Percentiles rank a stretch among this genome's conserved stretches.
These are phyloP conservation scores for Aegilops bicornis DNA, from an alignment of 176 grass and related monocot genomes.

Conservation along the genomic window DNA sequence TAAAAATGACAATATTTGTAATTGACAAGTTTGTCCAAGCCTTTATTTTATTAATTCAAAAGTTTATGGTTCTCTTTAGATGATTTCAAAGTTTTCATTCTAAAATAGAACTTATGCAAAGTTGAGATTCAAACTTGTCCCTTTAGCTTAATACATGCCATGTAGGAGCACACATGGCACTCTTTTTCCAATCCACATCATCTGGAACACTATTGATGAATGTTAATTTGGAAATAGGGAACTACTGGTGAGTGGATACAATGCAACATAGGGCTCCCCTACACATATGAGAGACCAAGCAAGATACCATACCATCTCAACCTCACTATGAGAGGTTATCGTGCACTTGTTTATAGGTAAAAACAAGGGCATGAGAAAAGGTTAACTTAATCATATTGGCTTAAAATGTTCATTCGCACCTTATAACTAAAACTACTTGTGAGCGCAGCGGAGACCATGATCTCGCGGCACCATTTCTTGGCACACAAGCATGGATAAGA, in stretches of 20 bases:
- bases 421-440: background rate
- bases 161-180: background rate
- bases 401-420: background rate
- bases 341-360: slow-evolving; percentile 38
- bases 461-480: slow-evolving; percentile 18
- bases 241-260: slow-evolving; percentile 33
- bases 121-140: background rate
- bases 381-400: background rate
- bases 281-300: background rate
- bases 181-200: background rate
- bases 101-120: background rate
- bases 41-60: background rate
- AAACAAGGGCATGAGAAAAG: background rate
- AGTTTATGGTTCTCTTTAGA: background rate
- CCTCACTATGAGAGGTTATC: slow-evolving; percentile 39
- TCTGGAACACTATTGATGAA: background rate
- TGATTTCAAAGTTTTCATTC: background rate
- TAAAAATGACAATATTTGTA: background rate
- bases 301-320: slow-evolving; percentile 32
- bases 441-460: slow-evolving; percentile 47
- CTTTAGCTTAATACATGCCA: background rate
- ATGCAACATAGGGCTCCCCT: slow-evolving; percentile 29
- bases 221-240: slow-evolving; percentile 17
- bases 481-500: slow-evolving; percentile 52
- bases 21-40: background rate